phyloP scores from a whole-genome alignment of 768 basidiomycete species.

The Pleurotus tuber-regium region DNA sequence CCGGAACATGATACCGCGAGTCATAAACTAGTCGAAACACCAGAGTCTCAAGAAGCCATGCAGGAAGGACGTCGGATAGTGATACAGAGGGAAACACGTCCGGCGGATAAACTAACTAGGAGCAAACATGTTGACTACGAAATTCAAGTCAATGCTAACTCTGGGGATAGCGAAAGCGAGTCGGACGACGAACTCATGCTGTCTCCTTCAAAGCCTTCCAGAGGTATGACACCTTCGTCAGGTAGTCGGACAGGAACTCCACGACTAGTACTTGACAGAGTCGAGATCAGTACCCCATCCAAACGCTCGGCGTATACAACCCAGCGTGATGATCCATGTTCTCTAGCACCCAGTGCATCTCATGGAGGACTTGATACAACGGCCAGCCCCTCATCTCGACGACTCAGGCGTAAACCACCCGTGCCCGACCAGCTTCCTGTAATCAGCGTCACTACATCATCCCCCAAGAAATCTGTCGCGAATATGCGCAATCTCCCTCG shows the following conservation, averaged over 20 bases:
- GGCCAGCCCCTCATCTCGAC: not conserved
- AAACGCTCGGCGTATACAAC: not conserved
- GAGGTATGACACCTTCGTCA: not conserved
- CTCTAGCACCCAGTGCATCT: no score
- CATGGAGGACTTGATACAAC: no score
- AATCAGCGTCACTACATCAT: not conserved
- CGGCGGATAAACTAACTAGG: not conserved
- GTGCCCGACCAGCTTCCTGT: not conserved
- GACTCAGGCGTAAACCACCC: not conserved
- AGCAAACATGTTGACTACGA: not conserved
- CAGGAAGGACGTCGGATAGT: not conserved
- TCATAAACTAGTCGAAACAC: not conserved
- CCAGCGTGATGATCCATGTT: no score
- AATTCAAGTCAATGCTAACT: not conserved
- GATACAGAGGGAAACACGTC: not conserved
- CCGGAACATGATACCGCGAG: not conserved
- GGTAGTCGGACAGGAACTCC: not conserved
- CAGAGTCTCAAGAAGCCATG: not conserved
- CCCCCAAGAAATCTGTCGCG: not conserved
- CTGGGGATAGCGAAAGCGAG: not conserved
- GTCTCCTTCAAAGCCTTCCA: slow-evolving; percentile 16
- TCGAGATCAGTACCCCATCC: slow-evolving; percentile 8
- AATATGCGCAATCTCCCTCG: slow-evolving; percentile 20
- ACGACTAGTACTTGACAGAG: slow-evolving; percentile 5
- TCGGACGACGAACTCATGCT: slow-evolving; percentile 23